A percentile compares a stretch with the other conserved stretches of the same genome.
Evolutionary conservation across 2,329 filamentous ascomycete genomes (phyloP).

Genomic region (Apiospora pterosperma): DNA sequence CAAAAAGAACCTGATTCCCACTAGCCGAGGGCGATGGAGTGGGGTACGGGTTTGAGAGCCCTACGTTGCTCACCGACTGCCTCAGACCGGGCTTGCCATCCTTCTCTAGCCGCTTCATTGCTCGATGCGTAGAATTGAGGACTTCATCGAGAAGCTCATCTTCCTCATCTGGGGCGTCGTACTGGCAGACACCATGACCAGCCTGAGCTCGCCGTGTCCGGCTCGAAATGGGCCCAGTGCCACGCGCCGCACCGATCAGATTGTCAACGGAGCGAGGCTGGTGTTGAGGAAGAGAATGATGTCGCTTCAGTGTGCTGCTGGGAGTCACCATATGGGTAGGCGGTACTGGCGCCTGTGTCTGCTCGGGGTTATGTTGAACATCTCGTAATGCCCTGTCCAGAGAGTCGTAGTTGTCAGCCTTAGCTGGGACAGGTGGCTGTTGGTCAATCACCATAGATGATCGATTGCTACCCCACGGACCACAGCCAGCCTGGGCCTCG

Average conservation of each 20-base stretch:
- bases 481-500: conserved; percentile 89
- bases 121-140: conserved; percentile 71
- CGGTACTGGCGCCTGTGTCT: conserved; percentile 44
- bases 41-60: conserved; percentile 59
- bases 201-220: conserved; percentile 78
- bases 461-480: conserved; percentile 81
- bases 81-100: conserved; percentile 48
- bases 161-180: conserved; percentile 94
- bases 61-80: conserved; percentile 63
- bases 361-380: conserved; percentile 47
- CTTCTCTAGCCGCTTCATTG: conserved; percentile 67
- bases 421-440: conserved; percentile 40
- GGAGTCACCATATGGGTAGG: conserved; percentile 48
- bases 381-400: conserved; percentile 57
- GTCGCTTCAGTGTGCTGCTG: conserved; percentile 56
- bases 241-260: conserved; percentile 51
- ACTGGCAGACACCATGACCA: conserved; percentile 72
- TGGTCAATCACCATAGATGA: conserved; percentile 78
- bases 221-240: conserved; percentile 65
- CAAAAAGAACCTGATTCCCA: conserved; percentile 72
- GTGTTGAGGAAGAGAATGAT: conserved; percentile 62
- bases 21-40: conserved; percentile 77
- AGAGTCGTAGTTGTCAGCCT: conserved; percentile 57
- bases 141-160: conserved; percentile 93
- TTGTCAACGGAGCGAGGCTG: conserved; percentile 64